Conservation (phyloP, 2,329 filamentous ascomycete genomes). For the Aureobasidium sp. region DNA sequence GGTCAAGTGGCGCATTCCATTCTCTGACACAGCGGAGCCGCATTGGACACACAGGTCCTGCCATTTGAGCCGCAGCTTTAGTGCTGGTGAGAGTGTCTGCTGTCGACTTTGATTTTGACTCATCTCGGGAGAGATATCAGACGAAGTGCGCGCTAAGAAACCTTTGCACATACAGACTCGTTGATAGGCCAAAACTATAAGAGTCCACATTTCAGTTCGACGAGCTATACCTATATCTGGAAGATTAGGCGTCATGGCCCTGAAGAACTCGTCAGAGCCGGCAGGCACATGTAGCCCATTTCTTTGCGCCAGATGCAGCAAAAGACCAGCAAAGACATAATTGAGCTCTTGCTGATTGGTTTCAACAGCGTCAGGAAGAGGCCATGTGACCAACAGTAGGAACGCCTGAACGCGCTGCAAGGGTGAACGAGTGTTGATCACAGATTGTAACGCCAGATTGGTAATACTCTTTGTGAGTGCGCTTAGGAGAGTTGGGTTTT, state of each 20-base stretch:
- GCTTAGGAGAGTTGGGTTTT: neutral
- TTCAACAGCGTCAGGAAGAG: conserved; percentile 1
- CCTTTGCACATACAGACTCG: neutral
- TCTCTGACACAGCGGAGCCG: conserved; percentile 1
- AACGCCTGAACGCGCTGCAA: conserved; percentile 2
- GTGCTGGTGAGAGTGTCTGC: neutral
- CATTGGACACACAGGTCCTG: neutral
- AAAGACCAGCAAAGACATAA: neutral
- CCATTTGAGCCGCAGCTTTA: conserved; percentile 1
- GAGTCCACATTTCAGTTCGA: neutral
- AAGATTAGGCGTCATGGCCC: neutral
- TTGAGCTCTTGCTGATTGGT: conserved; percentile 4
- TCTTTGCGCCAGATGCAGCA: neutral
- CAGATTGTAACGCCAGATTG: neutral
- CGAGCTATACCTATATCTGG: neutral
- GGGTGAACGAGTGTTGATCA: neutral
- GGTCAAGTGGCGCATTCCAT: conserved; percentile 1
- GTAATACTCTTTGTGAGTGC: neutral
- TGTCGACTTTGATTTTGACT: neutral
- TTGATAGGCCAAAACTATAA: neutral
- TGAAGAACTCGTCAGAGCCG: conserved; percentile 7
- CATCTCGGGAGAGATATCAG: conserved; percentile 3
- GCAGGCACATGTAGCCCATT: conserved; percentile 1
- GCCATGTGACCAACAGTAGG: neutral
- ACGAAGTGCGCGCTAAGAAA: neutral